These are phyloP conservation scores for Monilinia laxa DNA, from an alignment of 2,329 filamentous ascomycete genomes.

Conservation along the genomic window DNA sequence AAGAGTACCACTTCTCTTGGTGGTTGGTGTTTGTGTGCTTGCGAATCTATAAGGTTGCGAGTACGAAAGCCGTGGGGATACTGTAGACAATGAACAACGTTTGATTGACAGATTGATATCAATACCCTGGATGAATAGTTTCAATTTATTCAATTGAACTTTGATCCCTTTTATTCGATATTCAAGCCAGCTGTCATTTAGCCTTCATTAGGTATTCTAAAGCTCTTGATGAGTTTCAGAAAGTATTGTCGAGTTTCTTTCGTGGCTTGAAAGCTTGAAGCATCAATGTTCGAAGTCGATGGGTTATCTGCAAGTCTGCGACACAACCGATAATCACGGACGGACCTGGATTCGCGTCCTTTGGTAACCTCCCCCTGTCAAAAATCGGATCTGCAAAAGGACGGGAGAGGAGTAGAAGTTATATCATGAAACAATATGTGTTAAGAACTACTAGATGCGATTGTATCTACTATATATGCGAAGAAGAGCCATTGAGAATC, in stretches of 20 bases:
- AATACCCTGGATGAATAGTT: neutral
- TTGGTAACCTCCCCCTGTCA: conserved; percentile 16
- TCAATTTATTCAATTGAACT: neutral
- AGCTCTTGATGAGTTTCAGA: conserved; percentile 18
- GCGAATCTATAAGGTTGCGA: conserved; percentile 2
- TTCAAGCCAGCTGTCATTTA: conserved; percentile 36
- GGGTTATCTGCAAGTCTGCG: conserved; percentile 19
- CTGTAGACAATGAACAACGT: conserved; percentile 4
- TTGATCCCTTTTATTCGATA: conserved; percentile 3
- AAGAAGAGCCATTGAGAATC: neutral
- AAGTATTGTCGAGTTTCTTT: conserved; percentile 28
- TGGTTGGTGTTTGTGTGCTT: conserved; percentile 15
- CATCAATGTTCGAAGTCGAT: conserved; percentile 21
- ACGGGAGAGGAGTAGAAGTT: neutral
- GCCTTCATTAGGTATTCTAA: conserved; percentile 27
- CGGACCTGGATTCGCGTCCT: conserved; percentile 21
- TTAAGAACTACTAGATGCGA: neutral
- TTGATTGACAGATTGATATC: neutral
- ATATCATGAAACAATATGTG: conserved; percentile 4
- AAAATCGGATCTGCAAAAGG: neutral
- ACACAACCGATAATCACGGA: conserved; percentile 23
- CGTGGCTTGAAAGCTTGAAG: conserved; percentile 17
- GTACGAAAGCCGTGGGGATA: neutral
- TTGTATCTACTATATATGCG: neutral
- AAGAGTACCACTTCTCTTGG: conserved; percentile 13